These are phyloP conservation scores for Penicillium goetzii DNA, from an alignment of 495 filamentous ascomycete species.

Conservation along the genomic window DNA sequence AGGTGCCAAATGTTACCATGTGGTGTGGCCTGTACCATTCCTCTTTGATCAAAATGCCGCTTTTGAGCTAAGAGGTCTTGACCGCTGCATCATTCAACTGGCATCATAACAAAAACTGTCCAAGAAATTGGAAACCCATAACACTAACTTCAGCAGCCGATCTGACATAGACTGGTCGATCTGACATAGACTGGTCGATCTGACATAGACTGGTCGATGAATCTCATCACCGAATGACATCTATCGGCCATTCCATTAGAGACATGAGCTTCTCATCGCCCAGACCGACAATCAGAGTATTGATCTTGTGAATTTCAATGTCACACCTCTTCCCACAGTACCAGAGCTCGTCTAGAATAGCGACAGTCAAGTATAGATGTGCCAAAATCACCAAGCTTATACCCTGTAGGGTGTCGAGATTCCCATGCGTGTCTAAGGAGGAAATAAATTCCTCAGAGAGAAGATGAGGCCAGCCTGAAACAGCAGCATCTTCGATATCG, in stretches of 20 bases:
- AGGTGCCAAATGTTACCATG: too few species aligned
- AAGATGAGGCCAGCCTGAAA: conserved; percentile 28
- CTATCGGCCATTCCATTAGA: conserved; percentile 27
- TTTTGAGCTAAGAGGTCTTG: too few species aligned
- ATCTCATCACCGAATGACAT: not conserved
- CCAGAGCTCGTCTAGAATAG: conserved; percentile 28
- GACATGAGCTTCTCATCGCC: conserved; percentile 2
- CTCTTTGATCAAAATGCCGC: too few species aligned
- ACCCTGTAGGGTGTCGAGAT: not conserved
- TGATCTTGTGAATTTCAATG: conserved; percentile 30
- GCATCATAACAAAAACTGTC: too few species aligned
- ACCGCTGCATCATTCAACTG: too few species aligned
- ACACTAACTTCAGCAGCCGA: not conserved
- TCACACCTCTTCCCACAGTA: conserved; percentile 24
- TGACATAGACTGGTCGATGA: not conserved
- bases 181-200: not conserved
- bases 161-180: not conserved
- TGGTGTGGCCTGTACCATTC: too few species aligned
- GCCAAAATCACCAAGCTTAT: conserved; percentile 29
- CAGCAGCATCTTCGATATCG: conserved; percentile 38
- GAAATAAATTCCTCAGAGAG: conserved; percentile 27
- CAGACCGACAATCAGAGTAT: conserved; percentile 10
- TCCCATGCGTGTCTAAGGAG: conserved; percentile 17
- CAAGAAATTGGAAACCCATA: too few species aligned
- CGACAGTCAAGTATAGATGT: conserved; percentile 30